These are phyloP conservation scores for Cytospora schulzeri DNA, from an alignment of 2,329 filamentous ascomycete genomes.

Conservation along the genomic window DNA sequence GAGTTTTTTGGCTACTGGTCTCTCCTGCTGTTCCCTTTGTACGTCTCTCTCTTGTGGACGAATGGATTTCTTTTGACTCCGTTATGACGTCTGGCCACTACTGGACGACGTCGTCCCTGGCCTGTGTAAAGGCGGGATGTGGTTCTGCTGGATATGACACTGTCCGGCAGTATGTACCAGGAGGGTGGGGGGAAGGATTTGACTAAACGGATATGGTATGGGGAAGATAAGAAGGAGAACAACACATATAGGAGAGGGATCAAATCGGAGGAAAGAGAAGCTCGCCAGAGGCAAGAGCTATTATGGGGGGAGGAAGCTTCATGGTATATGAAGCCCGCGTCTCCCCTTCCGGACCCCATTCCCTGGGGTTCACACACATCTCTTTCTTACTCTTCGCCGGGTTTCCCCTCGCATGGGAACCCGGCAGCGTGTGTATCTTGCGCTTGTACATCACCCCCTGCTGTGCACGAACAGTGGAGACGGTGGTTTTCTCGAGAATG, in stretches of 20 bases:
- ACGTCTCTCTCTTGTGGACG: not conserved
- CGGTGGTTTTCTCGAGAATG: slow-evolving; percentile 12
- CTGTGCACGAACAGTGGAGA: slow-evolving; percentile 24
- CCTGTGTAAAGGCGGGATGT: not conserved
- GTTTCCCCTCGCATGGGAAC: slow-evolving; percentile 10
- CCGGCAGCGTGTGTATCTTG: not conserved
- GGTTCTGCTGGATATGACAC: slow-evolving; percentile 6
- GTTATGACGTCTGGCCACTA: not conserved
- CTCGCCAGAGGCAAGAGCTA: slow-evolving; percentile 4
- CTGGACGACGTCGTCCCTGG: not conserved
- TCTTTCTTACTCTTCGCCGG: slow-evolving; percentile 1
- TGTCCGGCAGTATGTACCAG: slow-evolving; percentile 17
- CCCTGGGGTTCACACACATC: not conserved
- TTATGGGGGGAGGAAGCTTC: not conserved
- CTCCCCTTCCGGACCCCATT: not conserved
- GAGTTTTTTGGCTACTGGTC: too few species aligned
- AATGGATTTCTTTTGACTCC: too few species aligned
- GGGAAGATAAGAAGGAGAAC: not conserved
- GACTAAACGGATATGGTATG: slow-evolving; percentile 3
- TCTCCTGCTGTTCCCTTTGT: too few species aligned
- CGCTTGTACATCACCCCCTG: slow-evolving; percentile 13
- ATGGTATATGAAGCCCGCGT: slow-evolving; percentile 15
- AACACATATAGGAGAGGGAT: slow-evolving; percentile 1
- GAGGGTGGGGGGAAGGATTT: not conserved
- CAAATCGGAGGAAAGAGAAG: slow-evolving; percentile 2